phyloP scores from a whole-genome alignment of 2,329 filamentous ascomycete species.

The Orbilia oligospora region DNA sequence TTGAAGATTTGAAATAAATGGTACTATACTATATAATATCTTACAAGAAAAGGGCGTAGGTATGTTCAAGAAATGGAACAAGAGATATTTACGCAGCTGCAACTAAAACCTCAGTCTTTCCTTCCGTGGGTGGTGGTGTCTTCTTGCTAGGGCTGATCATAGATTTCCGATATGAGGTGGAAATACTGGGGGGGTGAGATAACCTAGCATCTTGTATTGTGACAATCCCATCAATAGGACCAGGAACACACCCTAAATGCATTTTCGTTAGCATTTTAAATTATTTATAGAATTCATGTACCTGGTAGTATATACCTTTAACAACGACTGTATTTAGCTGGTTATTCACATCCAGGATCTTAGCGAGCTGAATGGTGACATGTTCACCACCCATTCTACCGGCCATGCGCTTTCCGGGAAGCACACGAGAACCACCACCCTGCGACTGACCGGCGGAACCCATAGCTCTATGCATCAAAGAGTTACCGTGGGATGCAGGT shows the following conservation, averaged over 20 bases:
- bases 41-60: conserved; percentile 25
- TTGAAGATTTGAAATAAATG: conserved; percentile 7
- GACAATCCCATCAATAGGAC: conserved; percentile 88
- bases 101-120: conserved; percentile 8
- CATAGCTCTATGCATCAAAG: conserved; percentile 90
- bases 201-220: conserved; percentile 82
- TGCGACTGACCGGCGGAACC: conserved; percentile 91
- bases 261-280: conserved; percentile 11
- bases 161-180: conserved; percentile 38
- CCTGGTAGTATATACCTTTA: conserved; percentile 72
- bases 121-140: conserved; percentile 13
- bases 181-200: conserved; percentile 52
- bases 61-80: background rate
- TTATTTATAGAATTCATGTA: background rate
- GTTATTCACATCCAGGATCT: conserved; percentile 87
- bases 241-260: conserved; percentile 77
- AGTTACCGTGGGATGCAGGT: conserved; percentile 93
- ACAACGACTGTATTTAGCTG: conserved; percentile 90
- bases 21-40: conserved; percentile 25
- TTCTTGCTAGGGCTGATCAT: conserved; percentile 26
- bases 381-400: conserved; percentile 93
- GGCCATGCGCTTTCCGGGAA: conserved; percentile 98
- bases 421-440: conserved; percentile 89
- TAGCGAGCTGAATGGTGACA: conserved; percentile 91
- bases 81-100: conserved; percentile 19